These are phyloP conservation scores for Podila verticillata DNA, from an alignment of 192 early-diverging fungal species.

Conservation along the genomic window DNA sequence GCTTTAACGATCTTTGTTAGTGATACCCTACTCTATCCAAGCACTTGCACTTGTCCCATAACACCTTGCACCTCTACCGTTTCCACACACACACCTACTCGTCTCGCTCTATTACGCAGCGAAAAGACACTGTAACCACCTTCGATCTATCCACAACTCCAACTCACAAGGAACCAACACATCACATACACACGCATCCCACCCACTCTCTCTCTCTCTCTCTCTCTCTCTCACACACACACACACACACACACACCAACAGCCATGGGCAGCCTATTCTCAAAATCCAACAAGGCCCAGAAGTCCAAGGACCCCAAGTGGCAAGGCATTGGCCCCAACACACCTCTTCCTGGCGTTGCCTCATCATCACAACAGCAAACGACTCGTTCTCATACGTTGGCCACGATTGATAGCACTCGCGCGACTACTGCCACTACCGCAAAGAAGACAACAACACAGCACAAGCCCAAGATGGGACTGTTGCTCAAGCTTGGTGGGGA, in stretches of 20 bases:
- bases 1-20: neutral
- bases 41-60: neutral
- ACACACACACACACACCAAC: too few relatives aligned
- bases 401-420: constrained; percentile 8
- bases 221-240: too few relatives aligned
- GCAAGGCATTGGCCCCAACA: constrained; percentile 50
- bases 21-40: too few relatives aligned
- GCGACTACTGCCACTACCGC: neutral
- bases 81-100: neutral
- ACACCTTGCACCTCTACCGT: neutral
- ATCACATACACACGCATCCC: too few relatives aligned
- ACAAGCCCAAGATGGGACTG: constrained; percentile 30
- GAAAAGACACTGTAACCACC: neutral
- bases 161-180: neutral
- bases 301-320: constrained; percentile 45
- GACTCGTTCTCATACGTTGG: constrained; percentile 14
- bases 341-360: constrained; percentile 16
- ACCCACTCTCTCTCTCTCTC: too few relatives aligned
- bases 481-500: constrained; percentile 28
- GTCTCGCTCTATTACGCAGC: neutral
- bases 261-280: constrained; percentile 40
- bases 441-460: constrained; percentile 1
- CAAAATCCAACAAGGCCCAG: constrained; percentile 28
- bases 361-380: constrained; percentile 2
- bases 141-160: neutral